Percentiles rank a stretch among this genome's conserved stretches.
Evolutionary conservation across 495 filamentous ascomycete species (phyloP).

Genomic region (Hypoxylon intermedium): DNA sequence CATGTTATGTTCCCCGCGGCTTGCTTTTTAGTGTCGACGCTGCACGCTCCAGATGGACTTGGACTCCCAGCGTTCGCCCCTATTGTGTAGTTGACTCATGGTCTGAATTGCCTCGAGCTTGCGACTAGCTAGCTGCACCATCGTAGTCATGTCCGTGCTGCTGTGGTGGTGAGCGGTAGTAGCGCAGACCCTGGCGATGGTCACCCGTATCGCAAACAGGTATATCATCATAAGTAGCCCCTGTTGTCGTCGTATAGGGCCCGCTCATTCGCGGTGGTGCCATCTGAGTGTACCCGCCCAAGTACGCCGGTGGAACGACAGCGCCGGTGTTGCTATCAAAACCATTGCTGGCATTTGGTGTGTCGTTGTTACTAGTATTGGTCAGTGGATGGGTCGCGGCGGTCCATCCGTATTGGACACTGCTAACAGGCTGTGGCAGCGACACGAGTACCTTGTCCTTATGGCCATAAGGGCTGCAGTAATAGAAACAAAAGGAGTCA

Average conservation of each 20-base stretch:
- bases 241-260: background rate
- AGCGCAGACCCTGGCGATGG: background rate
- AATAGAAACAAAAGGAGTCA: background rate
- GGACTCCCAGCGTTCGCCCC: no score
- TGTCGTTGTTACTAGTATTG: background rate
- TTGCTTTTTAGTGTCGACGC: no score
- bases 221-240: background rate
- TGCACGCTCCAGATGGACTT: no score
- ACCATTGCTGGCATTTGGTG: background rate
- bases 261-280: background rate
- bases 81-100: no score
- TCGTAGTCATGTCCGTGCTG: background rate
- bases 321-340: background rate
- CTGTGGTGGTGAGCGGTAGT: slow-evolving; percentile 4
- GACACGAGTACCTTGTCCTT: slow-evolving; percentile 12
- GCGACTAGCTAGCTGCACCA: no score
- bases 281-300: slow-evolving; percentile 1
- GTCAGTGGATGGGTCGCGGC: background rate
- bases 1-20: no score
- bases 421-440: background rate
- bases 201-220: background rate
- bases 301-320: slow-evolving; percentile 11
- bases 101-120: no score
- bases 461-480: slow-evolving; percentile 5
- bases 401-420: slow-evolving; percentile 10